Evolutionary conservation across 768 basidiomycete species (phyloP).

Genomic region (Lactarius deliciosus): DNA sequence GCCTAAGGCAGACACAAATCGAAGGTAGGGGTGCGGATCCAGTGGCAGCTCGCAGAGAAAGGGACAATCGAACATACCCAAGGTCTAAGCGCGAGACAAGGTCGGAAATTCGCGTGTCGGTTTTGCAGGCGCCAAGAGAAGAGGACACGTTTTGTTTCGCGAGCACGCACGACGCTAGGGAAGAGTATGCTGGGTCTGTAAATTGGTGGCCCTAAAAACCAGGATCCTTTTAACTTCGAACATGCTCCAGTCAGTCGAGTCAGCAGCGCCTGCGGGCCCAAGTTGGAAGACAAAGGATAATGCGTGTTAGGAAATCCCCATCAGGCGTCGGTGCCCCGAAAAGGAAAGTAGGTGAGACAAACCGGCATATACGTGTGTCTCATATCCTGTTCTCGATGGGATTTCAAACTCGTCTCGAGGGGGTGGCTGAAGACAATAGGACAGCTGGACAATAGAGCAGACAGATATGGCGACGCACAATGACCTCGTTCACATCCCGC

Average conservation of each 20-base stretch:
- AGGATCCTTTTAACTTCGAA: conserved; percentile 12
- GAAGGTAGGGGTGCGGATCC: neutral
- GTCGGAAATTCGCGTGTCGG: neutral
- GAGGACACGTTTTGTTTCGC: neutral
- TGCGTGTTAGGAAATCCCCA: conserved; percentile 23
- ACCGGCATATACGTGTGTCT: neutral
- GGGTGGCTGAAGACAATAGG: conserved; percentile 17
- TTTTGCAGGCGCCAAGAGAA: neutral
- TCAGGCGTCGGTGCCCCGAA: conserved; percentile 14
- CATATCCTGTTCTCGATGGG: conserved; percentile 1
- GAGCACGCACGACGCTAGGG: neutral
- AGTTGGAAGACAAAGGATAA: conserved; percentile 24
- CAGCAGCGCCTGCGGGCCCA: conserved; percentile 6
- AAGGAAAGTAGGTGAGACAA: conserved; percentile 5
- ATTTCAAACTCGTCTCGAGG: conserved; percentile 1
- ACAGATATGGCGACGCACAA: conserved; percentile 1
- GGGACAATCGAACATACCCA: neutral
- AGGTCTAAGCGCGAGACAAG: neutral
- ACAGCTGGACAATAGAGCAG: conserved; percentile 13
- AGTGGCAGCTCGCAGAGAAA: neutral
- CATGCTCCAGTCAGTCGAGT: conserved; percentile 2
- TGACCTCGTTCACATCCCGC: neutral
- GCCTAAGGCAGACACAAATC: neutral
- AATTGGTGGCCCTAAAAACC: conserved; percentile 1
- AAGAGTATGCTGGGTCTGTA: neutral